These are phyloP conservation scores for Rhodotorula babjevae DNA, from an alignment of 768 basidiomycete genomes.

Conservation along the genomic window DNA sequence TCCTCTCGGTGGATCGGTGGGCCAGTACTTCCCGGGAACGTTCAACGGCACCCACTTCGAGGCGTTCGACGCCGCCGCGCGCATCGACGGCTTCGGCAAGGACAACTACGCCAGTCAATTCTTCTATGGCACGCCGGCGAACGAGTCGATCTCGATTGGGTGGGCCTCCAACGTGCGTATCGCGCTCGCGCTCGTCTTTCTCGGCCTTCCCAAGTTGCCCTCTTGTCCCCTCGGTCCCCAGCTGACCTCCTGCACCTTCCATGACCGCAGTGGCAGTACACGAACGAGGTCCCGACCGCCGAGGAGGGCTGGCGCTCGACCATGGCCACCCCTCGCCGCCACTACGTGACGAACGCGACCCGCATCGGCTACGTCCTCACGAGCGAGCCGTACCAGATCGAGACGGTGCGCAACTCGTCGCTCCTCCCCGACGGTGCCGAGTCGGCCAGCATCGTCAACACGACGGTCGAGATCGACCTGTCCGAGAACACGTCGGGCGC, in stretches of 20 bases:
- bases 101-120: constrained; percentile 45
- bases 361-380: constrained; percentile 7
- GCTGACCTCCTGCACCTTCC: not conserved
- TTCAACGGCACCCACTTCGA: constrained; percentile 43
- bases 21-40: constrained; percentile 40
- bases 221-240: too few species aligned
- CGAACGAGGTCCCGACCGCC: constrained; percentile 11
- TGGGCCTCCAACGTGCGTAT: not conserved
- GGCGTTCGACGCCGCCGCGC: constrained; percentile 32
- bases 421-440: not conserved
- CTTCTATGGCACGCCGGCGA: constrained; percentile 26
- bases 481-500: not conserved
- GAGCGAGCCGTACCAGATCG: constrained; percentile 2
- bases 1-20: constrained; percentile 38
- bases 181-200: too few species aligned
- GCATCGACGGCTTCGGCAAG: constrained; percentile 41
- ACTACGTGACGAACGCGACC: constrained; percentile 5
- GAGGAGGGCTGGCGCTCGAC: constrained; percentile 14
- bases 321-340: constrained; percentile 8
- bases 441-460: not conserved
- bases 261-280: constrained; percentile 10
- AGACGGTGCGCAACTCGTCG: not conserved
- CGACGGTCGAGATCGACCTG: not conserved
- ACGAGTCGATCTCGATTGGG: not conserved
- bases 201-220: too few species aligned